Evolutionary conservation across 75 land plant genomes (phyloP).

Genomic region (Ceratopteris richardii): DNA sequence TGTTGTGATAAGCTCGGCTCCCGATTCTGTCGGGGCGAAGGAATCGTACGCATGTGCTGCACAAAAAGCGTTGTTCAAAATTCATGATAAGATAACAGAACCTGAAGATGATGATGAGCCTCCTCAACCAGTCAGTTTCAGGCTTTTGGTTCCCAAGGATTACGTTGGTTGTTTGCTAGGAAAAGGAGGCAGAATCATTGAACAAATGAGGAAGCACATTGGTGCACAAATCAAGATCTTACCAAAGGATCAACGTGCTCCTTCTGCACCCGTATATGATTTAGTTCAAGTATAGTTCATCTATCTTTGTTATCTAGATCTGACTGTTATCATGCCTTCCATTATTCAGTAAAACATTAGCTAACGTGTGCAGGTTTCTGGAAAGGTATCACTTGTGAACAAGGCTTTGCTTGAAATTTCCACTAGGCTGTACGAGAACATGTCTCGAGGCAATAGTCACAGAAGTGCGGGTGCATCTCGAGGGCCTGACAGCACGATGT

Average conservation of each 20-base stretch:
- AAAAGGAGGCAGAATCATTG: slow-evolving; percentile 48
- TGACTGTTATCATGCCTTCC: too few species aligned
- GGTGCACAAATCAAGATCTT: slow-evolving; percentile 25
- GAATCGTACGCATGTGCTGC: slow-evolving; percentile 22
- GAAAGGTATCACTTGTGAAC: slow-evolving; percentile 44
- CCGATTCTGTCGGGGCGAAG: not conserved
- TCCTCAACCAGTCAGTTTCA: slow-evolving; percentile 15
- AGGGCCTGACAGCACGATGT: slow-evolving; percentile 8
- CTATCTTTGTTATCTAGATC: too few species aligned
- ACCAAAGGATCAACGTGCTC: slow-evolving; percentile 25
- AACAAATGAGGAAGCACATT: slow-evolving; percentile 21
- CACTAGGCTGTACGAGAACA: slow-evolving; percentile 38
- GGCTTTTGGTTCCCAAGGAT: slow-evolving; percentile 24
- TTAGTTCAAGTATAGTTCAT: slow-evolving; percentile 21
- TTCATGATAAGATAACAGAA: slow-evolving; percentile 19
- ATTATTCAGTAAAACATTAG: not conserved
- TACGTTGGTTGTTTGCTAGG: slow-evolving; percentile 51
- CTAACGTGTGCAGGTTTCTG: slow-evolving; percentile 41
- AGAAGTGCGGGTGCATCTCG: not conserved
- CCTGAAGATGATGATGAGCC: slow-evolving; percentile 12
- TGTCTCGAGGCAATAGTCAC: slow-evolving; percentile 28
- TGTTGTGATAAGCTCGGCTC: slow-evolving; percentile 19
- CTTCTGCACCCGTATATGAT: slow-evolving; percentile 28
- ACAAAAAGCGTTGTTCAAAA: slow-evolving; percentile 26
- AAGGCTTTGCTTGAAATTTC: slow-evolving; percentile 58